A percentile compares a stretch with the other conserved stretches of the same genome.
Evolutionary conservation across 345 rosid species (phyloP).

Genomic region (Eucalyptus victrix): DNA sequence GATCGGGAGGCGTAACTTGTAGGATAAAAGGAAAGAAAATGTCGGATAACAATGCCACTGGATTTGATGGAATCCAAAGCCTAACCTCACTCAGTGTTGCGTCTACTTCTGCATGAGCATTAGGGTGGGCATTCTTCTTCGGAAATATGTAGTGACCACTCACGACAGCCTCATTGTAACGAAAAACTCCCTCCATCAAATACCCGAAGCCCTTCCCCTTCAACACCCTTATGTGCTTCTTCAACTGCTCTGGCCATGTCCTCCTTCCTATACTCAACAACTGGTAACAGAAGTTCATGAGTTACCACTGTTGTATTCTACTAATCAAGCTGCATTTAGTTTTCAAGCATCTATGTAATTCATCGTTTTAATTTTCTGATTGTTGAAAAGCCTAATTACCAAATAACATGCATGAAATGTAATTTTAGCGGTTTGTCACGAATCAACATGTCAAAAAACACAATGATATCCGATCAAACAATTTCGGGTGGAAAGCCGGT

Average conservation of each 20-base stretch:
- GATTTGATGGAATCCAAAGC: not conserved
- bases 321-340: not conserved
- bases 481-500: not conserved
- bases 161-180: not conserved
- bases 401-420: not conserved
- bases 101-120: not conserved
- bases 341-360: not conserved
- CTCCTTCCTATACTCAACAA: not conserved
- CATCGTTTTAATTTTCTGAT: not conserved
- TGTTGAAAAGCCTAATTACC: not conserved
- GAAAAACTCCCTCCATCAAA: not conserved
- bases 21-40: not conserved
- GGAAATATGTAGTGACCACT: not conserved
- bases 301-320: not conserved
- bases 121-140: not conserved
- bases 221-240: not conserved
- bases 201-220: not conserved
- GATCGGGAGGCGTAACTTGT: too few relatives aligned
- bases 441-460: not conserved
- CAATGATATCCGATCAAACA: not conserved
- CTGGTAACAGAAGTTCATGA: not conserved
- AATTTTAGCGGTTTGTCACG: not conserved
- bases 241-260: not conserved
- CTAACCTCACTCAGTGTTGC: not conserved
- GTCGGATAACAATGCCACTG: not conserved